These are phyloP conservation scores for Russula foetens DNA, from an alignment of 768 basidiomycete genomes.

Conservation along the genomic window DNA sequence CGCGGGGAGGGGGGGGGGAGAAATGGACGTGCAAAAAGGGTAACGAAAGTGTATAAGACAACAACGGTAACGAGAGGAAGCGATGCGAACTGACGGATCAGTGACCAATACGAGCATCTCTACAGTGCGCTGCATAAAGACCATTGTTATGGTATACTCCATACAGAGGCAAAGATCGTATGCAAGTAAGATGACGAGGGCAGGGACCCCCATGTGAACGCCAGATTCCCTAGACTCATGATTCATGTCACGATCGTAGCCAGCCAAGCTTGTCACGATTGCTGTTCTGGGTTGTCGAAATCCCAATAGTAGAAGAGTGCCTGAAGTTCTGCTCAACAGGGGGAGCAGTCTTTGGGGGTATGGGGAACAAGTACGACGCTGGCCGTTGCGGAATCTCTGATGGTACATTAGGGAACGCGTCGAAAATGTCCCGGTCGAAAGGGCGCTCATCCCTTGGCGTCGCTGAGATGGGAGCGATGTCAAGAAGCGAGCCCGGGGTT, in stretches of 20 bases:
- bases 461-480: constrained; percentile 30
- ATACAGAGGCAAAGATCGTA: neutral
- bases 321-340: constrained; percentile 4
- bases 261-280: neutral
- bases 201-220: neutral
- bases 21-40: neutral
- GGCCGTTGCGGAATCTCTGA: constrained; percentile 28
- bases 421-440: constrained; percentile 53
- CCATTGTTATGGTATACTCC: neutral
- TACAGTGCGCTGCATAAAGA: neutral
- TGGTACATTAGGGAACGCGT: constrained; percentile 68
- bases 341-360: neutral
- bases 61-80: neutral
- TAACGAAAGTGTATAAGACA: neutral
- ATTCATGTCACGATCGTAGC: neutral
- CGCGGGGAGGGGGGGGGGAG: too few species aligned
- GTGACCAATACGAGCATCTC: neutral
- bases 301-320: constrained; percentile 2
- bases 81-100: neutral
- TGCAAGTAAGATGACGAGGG: neutral
- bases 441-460: constrained; percentile 34
- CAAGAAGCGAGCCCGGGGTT: constrained; percentile 31
- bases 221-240: neutral
- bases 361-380: constrained; percentile 7
- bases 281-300: neutral